These are phyloP conservation scores for Plasmopara halstedii DNA, from an alignment of 352 stramenopile species.

Conservation along the genomic window DNA sequence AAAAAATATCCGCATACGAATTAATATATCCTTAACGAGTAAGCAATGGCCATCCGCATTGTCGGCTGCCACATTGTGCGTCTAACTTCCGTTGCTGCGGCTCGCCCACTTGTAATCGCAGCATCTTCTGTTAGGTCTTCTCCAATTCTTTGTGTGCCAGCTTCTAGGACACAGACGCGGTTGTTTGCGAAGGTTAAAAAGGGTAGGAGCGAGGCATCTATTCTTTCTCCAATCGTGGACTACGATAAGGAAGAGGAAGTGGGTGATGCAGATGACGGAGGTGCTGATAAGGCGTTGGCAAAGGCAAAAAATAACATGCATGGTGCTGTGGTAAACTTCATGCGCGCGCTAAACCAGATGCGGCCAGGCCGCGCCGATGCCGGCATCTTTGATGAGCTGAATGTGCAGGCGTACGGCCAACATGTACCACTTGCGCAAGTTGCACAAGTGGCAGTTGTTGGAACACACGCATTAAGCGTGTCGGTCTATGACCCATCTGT, in stretches of 20 bases:
- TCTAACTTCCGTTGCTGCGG: slow-evolving; percentile 9
- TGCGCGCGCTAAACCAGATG: slow-evolving; percentile 65
- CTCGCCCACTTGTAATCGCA: slow-evolving; percentile 4
- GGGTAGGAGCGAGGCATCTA: slow-evolving; percentile 22
- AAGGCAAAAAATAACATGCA: slow-evolving; percentile 80
- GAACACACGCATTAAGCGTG: slow-evolving; percentile 56
- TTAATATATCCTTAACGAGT: no score
- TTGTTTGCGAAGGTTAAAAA: slow-evolving; percentile 73
- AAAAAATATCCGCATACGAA: no score
- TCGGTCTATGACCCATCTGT: slow-evolving; percentile 79
- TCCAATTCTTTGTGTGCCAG: slow-evolving; percentile 1
- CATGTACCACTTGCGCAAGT: slow-evolving; percentile 70
- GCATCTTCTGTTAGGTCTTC: slow-evolving; percentile 2
- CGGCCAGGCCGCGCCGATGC: slow-evolving; percentile 68
- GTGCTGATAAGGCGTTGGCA: slow-evolving; percentile 28
- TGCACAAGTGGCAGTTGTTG: slow-evolving; percentile 63
- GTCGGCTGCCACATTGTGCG: slow-evolving; percentile 17
- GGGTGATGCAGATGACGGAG: slow-evolving; percentile 21
- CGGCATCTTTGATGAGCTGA: slow-evolving; percentile 75
- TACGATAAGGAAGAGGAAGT: slow-evolving; percentile 10
- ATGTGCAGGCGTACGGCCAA: slow-evolving; percentile 74
- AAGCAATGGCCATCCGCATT: slow-evolving; percentile 32
- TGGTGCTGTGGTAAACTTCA: slow-evolving; percentile 72
- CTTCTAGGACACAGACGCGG: slow-evolving; percentile 22
- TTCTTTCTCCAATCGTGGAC: slow-evolving; percentile 1